Evolutionary conservation across 1,284 basidiomycete species (phyloP).

Genomic region (Sporisorium exsertum): DNA sequence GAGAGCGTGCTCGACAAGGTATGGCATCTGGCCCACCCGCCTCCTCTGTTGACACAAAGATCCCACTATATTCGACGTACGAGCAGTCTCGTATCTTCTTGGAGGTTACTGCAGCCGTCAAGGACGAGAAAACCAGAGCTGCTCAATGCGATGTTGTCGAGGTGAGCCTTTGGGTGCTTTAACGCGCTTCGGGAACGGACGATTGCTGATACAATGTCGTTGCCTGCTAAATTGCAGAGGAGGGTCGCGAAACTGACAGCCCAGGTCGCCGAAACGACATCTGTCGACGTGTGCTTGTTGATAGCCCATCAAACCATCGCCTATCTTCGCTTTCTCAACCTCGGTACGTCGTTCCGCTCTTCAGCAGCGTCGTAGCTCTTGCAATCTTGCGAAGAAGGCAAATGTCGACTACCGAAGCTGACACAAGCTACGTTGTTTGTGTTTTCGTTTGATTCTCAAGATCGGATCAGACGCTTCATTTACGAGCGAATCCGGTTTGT

Average conservation of each 20-base stretch:
- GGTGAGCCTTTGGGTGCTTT: not conserved
- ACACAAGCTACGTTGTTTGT: not conserved
- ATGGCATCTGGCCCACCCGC: not conserved
- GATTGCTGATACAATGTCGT: not conserved
- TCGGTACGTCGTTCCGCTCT: slow-evolving; percentile 6
- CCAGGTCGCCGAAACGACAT: slow-evolving; percentile 10
- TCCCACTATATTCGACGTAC: not conserved
- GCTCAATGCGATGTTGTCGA: slow-evolving; percentile 16
- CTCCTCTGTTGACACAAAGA: not conserved
- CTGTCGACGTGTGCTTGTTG: slow-evolving; percentile 5
- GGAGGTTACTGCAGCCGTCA: slow-evolving; percentile 10
- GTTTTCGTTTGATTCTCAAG: not conserved
- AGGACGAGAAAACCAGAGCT: not conserved
- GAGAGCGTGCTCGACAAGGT: not conserved
- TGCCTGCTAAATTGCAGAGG: not conserved
- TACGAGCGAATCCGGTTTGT: slow-evolving; percentile 1
- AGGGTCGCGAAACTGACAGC: not conserved
- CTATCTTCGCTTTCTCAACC: slow-evolving; percentile 27
- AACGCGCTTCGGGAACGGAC: too few relatives aligned
- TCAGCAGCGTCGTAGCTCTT: not conserved
- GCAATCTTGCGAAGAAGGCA: not conserved
- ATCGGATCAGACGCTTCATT: slow-evolving; percentile 13
- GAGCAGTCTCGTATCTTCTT: slow-evolving; percentile 20
- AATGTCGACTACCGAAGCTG: not conserved
- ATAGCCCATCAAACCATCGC: slow-evolving; percentile 24